phyloP scores from a whole-genome alignment of 495 filamentous ascomycete genomes.

The Talaromyces ruber region DNA sequence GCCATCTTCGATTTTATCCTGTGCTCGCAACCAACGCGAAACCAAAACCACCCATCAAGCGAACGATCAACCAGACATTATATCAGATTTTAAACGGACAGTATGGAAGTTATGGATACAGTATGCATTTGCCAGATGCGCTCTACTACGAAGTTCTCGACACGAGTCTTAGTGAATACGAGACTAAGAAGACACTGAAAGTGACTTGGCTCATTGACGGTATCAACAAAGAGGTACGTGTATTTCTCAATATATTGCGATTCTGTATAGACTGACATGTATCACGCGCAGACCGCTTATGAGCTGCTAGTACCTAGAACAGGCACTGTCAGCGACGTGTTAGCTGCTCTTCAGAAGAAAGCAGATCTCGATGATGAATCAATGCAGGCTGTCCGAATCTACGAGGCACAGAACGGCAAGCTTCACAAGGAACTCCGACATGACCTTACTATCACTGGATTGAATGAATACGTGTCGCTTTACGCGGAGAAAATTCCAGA shows the following conservation, averaged over 20 bases:
- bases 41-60: constrained; percentile 67
- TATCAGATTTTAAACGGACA: constrained; percentile 61
- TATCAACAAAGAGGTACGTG: constrained; percentile 73
- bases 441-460: constrained; percentile 56
- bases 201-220: constrained; percentile 83
- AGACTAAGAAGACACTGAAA: constrained; percentile 79
- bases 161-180: constrained; percentile 84
- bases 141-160: constrained; percentile 90
- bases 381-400: constrained; percentile 61
- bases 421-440: constrained; percentile 63
- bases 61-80: constrained; percentile 55
- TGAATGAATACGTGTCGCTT: constrained; percentile 79
- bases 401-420: constrained; percentile 69
- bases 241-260: not conserved
- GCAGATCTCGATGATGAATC: constrained; percentile 65
- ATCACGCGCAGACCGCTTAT: constrained; percentile 47
- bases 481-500: constrained; percentile 74
- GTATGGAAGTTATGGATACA: constrained; percentile 52
- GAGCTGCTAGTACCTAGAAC: constrained; percentile 81
- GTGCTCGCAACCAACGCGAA: constrained; percentile 66
- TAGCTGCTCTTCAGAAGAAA: constrained; percentile 69
- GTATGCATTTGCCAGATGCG: constrained; percentile 62
- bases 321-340: constrained; percentile 66
- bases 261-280: constrained; percentile 12
- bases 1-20: constrained; percentile 83